phyloP scores from a whole-genome alignment of 192 early-diverging fungal species.

The Haplosporangium gracile region DNA sequence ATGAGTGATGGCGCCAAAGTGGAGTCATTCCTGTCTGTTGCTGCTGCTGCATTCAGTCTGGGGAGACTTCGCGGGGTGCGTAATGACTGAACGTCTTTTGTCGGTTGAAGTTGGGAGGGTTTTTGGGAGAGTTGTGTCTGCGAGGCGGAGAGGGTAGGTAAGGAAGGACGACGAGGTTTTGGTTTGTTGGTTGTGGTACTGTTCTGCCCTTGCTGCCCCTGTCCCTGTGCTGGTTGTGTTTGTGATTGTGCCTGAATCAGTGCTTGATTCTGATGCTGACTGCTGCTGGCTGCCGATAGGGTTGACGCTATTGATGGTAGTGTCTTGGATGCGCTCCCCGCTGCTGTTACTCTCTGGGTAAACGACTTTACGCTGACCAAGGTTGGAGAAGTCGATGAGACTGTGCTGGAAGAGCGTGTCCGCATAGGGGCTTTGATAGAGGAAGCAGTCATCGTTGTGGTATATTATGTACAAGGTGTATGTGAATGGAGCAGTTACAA shows the following conservation, averaged over 20 bases:
- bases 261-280: background rate
- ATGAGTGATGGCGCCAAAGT: constrained; percentile 2
- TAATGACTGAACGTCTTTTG: background rate
- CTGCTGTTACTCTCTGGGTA: background rate
- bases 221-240: background rate
- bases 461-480: background rate
- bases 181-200: background rate
- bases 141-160: constrained; percentile 23
- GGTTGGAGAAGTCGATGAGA: constrained; percentile 4
- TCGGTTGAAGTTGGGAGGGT: background rate
- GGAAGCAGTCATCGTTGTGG: constrained; percentile 8
- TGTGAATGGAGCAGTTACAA: background rate
- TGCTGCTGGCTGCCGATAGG: background rate
- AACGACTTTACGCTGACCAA: background rate
- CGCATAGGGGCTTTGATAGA: constrained; percentile 20
- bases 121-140: background rate
- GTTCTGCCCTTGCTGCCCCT: background rate
- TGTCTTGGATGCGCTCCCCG: background rate
- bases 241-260: background rate
- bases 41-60: background rate
- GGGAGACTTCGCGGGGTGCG: constrained; percentile 2
- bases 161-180: constrained; percentile 38
- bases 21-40: background rate
- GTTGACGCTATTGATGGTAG: background rate
- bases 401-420: constrained; percentile 36